These are phyloP conservation scores for Cryptosporidium bovis DNA, from an alignment of 169 alveolate species.

Conservation along the genomic window DNA sequence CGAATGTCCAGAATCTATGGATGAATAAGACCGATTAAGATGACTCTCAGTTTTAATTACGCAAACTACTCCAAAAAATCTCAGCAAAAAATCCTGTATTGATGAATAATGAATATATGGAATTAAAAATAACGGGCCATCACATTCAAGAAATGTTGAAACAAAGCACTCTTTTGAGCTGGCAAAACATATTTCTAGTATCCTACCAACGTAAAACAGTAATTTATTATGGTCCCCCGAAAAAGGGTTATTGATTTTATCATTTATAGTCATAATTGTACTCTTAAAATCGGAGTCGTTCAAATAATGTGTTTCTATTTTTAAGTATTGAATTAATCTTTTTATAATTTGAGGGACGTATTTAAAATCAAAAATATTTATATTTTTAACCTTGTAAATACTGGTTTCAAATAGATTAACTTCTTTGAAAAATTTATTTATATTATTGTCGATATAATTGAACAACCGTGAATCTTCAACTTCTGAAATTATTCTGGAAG, in stretches of 20 bases:
- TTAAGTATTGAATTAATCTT: slow-evolving; percentile 4
- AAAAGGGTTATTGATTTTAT: neutral
- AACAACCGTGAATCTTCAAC: slow-evolving; percentile 20
- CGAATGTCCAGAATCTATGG: slow-evolving; percentile 9
- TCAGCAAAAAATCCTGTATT: slow-evolving; percentile 38
- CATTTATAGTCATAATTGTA: neutral
- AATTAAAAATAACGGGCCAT: slow-evolving; percentile 27
- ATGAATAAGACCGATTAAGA: neutral
- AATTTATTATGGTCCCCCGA: neutral
- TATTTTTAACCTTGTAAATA: neutral
- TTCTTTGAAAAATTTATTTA: neutral
- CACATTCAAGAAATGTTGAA: slow-evolving; percentile 13
- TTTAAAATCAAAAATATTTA: neutral
- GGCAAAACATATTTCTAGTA: slow-evolving; percentile 45
- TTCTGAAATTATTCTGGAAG: slow-evolving; percentile 38
- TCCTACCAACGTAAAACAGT: slow-evolving; percentile 41
- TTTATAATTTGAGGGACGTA: neutral
- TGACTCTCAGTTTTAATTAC: too few species aligned
- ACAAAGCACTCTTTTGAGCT: slow-evolving; percentile 11
- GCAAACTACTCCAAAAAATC: slow-evolving; percentile 42
- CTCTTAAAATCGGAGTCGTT: neutral
- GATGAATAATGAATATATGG: slow-evolving; percentile 41
- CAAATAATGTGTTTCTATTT: neutral
- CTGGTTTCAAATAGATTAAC: neutral
- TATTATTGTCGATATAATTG: neutral